Evolutionary conservation across 2,329 filamentous ascomycete species (phyloP).

Genomic region (Cryphonectria parasitica): DNA sequence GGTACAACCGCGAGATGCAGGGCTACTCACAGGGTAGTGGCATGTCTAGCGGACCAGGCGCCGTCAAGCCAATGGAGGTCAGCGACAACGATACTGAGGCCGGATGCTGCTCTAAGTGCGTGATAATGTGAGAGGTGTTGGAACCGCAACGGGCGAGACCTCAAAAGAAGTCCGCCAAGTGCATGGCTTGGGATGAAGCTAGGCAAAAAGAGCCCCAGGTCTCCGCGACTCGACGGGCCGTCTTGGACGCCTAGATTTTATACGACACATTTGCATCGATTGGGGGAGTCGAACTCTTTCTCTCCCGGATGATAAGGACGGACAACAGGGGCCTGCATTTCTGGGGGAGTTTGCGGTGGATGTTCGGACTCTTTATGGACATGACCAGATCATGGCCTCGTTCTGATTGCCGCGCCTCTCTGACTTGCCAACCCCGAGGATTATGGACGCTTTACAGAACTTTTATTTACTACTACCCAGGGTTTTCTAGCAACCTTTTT

Average conservation of each 20-base stretch:
- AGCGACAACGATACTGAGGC: slow-evolving; percentile 68
- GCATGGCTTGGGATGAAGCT: slow-evolving; percentile 12
- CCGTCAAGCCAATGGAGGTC: slow-evolving; percentile 77
- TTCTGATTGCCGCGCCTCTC: slow-evolving; percentile 25
- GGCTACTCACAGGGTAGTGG: slow-evolving; percentile 76
- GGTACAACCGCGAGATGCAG: slow-evolving; percentile 98
- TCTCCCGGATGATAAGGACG: slow-evolving; percentile 27
- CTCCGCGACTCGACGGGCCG: slow-evolving; percentile 17
- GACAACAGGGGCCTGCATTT: slow-evolving; percentile 29
- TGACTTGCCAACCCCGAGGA: slow-evolving; percentile 27
- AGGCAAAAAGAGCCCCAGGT: slow-evolving; percentile 12
- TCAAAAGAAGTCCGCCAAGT: slow-evolving; percentile 14
- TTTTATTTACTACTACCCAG: slow-evolving; percentile 30
- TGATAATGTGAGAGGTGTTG: slow-evolving; percentile 72
- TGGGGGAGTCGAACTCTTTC: slow-evolving; percentile 24
- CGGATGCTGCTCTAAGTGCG: slow-evolving; percentile 85
- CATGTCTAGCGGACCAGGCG: slow-evolving; percentile 64
- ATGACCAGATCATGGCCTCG: slow-evolving; percentile 29
- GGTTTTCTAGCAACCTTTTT: slow-evolving; percentile 32
- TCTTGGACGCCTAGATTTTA: slow-evolving; percentile 27
- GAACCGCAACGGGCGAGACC: slow-evolving; percentile 10
- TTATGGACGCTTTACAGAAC: slow-evolving; percentile 30
- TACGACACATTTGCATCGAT: slow-evolving; percentile 31
- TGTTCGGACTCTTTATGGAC: slow-evolving; percentile 27
- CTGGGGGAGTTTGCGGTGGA: slow-evolving; percentile 29